Conservation (phyloP, 1,139 yeast genomes). For the Candida sp. region DNA sequence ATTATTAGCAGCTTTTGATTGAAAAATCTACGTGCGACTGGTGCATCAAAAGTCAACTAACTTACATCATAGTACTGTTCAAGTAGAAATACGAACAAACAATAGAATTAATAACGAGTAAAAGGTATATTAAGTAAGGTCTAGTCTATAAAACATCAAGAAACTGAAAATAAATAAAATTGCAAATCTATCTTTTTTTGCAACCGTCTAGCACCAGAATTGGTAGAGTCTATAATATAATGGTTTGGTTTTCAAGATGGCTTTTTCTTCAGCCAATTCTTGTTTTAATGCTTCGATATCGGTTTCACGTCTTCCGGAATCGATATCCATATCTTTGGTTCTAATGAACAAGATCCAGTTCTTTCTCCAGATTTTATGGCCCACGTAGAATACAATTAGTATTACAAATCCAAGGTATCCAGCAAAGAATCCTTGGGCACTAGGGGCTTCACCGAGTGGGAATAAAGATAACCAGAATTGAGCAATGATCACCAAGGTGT, state of each 20-base stretch:
- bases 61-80: neutral
- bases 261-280: constrained; percentile 25
- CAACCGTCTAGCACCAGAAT: constrained; percentile 14
- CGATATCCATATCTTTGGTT: constrained; percentile 38
- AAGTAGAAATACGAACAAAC: no score
- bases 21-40: neutral
- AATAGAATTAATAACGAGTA: no score
- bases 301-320: constrained; percentile 27
- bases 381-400: constrained; percentile 31
- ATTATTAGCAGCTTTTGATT: neutral
- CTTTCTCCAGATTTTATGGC: constrained; percentile 40
- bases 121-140: neutral
- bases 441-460: constrained; percentile 35
- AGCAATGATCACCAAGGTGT: constrained; percentile 49
- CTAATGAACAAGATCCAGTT: constrained; percentile 33
- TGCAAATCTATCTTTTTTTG: neutral
- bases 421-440: constrained; percentile 32
- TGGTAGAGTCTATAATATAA: constrained; percentile 22
- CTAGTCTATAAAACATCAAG: neutral
- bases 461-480: constrained; percentile 46
- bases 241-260: constrained; percentile 27
- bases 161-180: neutral
- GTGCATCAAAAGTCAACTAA: neutral
- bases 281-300: constrained; percentile 21
- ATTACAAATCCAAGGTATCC: constrained; percentile 37